Base-by-base conservation (phyloP, 495 filamentous ascomycete genomes). In the Trichoderma orchidacearum region DNA sequence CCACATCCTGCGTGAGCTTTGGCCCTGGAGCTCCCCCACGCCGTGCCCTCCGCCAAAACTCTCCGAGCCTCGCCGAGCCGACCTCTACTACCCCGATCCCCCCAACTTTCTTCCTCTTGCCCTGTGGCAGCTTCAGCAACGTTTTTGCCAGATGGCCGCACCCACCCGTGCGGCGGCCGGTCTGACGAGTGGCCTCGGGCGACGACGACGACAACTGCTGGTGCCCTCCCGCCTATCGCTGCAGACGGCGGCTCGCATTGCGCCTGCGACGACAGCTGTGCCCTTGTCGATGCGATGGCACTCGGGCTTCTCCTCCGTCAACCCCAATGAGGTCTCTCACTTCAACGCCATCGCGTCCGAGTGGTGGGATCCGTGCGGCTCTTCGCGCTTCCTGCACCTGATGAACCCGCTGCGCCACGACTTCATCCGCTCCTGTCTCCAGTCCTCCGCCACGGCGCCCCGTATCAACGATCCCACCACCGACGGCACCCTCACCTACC, bases 371-470 rank as follows among this genome's bases (percentile, higher is more conserved):
- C 88, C 93, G 2, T 84, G 94, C 70, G 93, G 93, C 54, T 83
- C 90, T 18, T 96, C 90, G 0, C 83, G 91, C 13, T 83, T 95
- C 59, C 84, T 98, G 2, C 94, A 97, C 69, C 84, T 94, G 51
- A 97, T 98, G 93, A 97, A 98, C 75, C 93, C 94, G 9, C 81
- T 94, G 38, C 90, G 93, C 30, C 90, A 96, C 69, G 84, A 89
- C 64, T 97, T 97, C 73, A 93, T 98, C 68, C 70, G 73, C 2
- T 67, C 73, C 32, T 95, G 91, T 62, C 83, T 79, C 58, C 68
- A 77, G 61, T 74, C 75, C 18, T 72, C 72, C 38, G 64, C 68
- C 23, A 32, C 55, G 52, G 51, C 54, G n/a, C 29, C 64, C 30
- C 21, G 55, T 18, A 18, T 60, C 15, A 50, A 61, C 11, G 17